phyloP scores from a whole-genome alignment of 495 filamentous ascomycete genomes.

The Penicillium soppii region DNA sequence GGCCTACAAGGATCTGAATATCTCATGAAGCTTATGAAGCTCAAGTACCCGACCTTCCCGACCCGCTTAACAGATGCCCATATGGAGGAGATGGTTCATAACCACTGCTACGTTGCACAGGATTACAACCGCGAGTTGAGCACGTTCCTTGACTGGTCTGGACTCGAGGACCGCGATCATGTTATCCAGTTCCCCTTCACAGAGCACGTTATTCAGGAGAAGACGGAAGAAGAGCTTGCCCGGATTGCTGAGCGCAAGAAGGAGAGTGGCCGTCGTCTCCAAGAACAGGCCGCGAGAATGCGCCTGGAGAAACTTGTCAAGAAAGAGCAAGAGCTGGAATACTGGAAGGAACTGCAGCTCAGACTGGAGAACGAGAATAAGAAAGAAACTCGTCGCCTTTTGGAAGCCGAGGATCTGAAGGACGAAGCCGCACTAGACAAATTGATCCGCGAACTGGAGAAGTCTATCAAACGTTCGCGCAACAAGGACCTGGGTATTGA shows the following conservation, averaged over 20 bases:
- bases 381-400: slow-evolving; percentile 79
- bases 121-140: slow-evolving; percentile 77
- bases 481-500: slow-evolving; percentile 90
- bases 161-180: slow-evolving; percentile 81
- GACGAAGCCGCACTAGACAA: slow-evolving; percentile 81
- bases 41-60: slow-evolving; percentile 93
- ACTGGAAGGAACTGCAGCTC: slow-evolving; percentile 78
- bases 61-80: slow-evolving; percentile 81
- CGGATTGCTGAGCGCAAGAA: slow-evolving; percentile 86
- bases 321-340: slow-evolving; percentile 94
- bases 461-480: slow-evolving; percentile 78
- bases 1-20: slow-evolving; percentile 87
- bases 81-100: slow-evolving; percentile 78
- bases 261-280: slow-evolving; percentile 84
- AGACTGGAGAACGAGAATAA: slow-evolving; percentile 70
- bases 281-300: slow-evolving; percentile 97
- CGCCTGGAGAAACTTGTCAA: slow-evolving; percentile 88
- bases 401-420: slow-evolving; percentile 89
- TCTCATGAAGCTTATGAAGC: slow-evolving; percentile 77
- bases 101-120: slow-evolving; percentile 86
- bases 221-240: slow-evolving; percentile 88
- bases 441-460: slow-evolving; percentile 82
- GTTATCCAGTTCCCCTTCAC: slow-evolving; percentile 92
- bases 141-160: slow-evolving; percentile 79
- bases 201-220: slow-evolving; percentile 82